phyloP scores from a whole-genome alignment of 2,329 filamentous ascomycete species.

The Raffaelea arxii region DNA sequence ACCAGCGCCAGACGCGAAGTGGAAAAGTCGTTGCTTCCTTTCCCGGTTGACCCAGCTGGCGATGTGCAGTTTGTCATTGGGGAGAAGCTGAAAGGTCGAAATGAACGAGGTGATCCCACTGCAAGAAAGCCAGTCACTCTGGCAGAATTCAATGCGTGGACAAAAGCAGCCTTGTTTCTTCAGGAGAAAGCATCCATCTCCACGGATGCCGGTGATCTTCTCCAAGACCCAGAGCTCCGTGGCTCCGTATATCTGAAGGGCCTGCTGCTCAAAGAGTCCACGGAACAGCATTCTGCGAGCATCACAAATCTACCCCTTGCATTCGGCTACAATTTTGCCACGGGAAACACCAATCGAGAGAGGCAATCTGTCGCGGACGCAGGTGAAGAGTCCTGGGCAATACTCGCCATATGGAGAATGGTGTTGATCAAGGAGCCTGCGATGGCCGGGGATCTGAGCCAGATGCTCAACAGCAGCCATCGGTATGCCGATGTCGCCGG shows the following conservation, averaged over 20 bases:
- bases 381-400: slow-evolving; percentile 11
- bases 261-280: slow-evolving; percentile 12
- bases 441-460: slow-evolving; percentile 9
- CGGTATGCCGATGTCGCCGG: slow-evolving; percentile 15
- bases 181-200: slow-evolving; percentile 3
- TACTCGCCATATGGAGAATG: slow-evolving; percentile 15
- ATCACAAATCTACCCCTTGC: slow-evolving; percentile 13
- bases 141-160: slow-evolving; percentile 13
- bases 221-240: slow-evolving; percentile 9
- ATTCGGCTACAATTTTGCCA: slow-evolving; percentile 17
- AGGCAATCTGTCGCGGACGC: slow-evolving; percentile 12
- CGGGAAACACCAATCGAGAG: slow-evolving; percentile 15
- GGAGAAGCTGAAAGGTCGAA: slow-evolving; percentile 4
- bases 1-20: not conserved
- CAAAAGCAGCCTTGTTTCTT: slow-evolving; percentile 14
- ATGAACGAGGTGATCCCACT: slow-evolving; percentile 9
- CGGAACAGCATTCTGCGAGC: slow-evolving; percentile 11
- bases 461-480: slow-evolving; percentile 12
- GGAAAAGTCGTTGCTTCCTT: not conserved
- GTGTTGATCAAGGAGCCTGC: slow-evolving; percentile 7
- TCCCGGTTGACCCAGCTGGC: not conserved
- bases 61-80: slow-evolving; percentile 17
- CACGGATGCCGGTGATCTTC: slow-evolving; percentile 13
- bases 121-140: not conserved
- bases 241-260: slow-evolving; percentile 18